Evolutionary conservation across 768 basidiomycete species (phyloP).

Genomic region (Pleurotus tuber-regium): DNA sequence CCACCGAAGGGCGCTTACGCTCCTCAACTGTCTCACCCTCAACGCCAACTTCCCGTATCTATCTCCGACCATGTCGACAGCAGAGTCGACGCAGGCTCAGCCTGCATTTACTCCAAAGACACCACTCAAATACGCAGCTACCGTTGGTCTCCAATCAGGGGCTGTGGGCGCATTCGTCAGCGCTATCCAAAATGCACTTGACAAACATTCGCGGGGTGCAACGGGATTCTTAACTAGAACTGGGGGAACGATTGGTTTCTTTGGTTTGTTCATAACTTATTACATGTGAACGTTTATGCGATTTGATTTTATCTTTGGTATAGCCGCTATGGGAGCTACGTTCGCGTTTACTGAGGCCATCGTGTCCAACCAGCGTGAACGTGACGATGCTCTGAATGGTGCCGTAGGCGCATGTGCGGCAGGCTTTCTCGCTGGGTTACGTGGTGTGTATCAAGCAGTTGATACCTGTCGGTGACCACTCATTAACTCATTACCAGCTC

Average conservation of each 20-base stretch:
- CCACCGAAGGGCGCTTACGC: too few relatives aligned
- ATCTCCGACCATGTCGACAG: conserved; percentile 29
- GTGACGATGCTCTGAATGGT: conserved; percentile 79
- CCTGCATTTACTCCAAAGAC: conserved; percentile 48
- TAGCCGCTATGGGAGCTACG: conserved; percentile 87
- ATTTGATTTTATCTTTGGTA: conserved; percentile 1
- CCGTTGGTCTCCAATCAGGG: conserved; percentile 61
- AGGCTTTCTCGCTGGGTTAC: conserved; percentile 85
- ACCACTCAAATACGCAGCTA: conserved; percentile 52
- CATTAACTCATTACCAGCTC: conserved; percentile 43
- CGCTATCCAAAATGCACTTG: conserved; percentile 74
- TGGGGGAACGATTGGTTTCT: conserved; percentile 88
- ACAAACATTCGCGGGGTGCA: conserved; percentile 73
- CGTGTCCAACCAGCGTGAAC: conserved; percentile 78
- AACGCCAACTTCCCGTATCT: not conserved
- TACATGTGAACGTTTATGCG: not conserved
- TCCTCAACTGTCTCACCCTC: not conserved
- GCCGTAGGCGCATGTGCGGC: conserved; percentile 90
- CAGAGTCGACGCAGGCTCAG: conserved; percentile 20
- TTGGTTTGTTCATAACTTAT: conserved; percentile 54
- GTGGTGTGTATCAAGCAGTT: conserved; percentile 47
- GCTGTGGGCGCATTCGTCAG: conserved; percentile 69
- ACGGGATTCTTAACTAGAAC: conserved; percentile 85
- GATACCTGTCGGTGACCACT: conserved; percentile 13
- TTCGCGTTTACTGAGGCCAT: conserved; percentile 81